These are phyloP conservation scores for Syzygium aromaticum DNA, from an alignment of 345 rosid species.

Conservation along the genomic window DNA sequence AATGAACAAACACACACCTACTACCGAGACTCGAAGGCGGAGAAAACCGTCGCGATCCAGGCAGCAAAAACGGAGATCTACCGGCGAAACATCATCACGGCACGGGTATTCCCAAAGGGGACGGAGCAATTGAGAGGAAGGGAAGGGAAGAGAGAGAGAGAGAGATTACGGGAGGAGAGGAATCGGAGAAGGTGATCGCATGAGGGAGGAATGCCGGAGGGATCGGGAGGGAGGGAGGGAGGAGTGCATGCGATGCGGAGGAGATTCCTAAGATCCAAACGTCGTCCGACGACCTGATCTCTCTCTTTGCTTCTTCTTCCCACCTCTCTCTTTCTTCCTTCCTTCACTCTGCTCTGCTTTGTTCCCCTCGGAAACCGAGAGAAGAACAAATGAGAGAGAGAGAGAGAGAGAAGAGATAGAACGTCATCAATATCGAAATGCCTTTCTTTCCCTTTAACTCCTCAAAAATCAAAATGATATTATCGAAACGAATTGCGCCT, in stretches of 20 bases:
- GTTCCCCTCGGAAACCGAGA: conserved; percentile 1
- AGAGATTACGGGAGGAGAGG: background rate
- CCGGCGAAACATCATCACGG: background rate
- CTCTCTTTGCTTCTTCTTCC: background rate
- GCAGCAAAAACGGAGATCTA: background rate
- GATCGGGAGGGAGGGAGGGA: background rate
- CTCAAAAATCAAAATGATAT: background rate
- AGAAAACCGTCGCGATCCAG: background rate
- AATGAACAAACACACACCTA: background rate
- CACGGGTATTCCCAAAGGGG: background rate
- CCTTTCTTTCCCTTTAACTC: background rate
- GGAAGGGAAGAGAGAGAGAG: background rate
- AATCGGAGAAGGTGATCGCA: background rate
- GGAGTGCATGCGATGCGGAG: background rate
- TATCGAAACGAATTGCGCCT: background rate
- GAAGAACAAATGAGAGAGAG: background rate
- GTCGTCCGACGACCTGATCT: background rate
- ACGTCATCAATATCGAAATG: background rate
- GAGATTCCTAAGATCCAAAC: background rate
- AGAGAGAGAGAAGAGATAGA: background rate
- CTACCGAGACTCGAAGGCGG: background rate
- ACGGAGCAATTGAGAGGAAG: background rate
- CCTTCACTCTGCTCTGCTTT: background rate
- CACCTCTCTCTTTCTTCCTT: background rate
- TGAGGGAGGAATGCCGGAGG: background rate